Evolutionary conservation across 2,329 filamentous ascomycete genomes (phyloP), one percentile per base, ranked within the genome.

Genomic region (Fusarium citri): DNA sequence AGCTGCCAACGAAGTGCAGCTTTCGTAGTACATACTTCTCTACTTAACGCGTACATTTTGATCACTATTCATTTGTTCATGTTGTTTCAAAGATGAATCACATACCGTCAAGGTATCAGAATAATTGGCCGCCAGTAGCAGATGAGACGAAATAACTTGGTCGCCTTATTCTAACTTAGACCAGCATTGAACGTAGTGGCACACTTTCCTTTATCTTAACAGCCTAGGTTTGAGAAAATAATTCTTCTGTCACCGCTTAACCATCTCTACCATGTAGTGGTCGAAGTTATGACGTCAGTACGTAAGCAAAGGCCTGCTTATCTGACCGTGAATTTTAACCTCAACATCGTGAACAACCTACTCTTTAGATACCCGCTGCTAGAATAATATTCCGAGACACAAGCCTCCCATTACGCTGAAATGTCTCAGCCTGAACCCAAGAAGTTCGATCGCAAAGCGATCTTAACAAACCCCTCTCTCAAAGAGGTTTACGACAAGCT

Each of bases 401-500:
- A 37, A 37, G 18, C 4, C 11, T 6, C 2, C 3, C 4, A 7
- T 16, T 16, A 8, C 22, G 14, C 8, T 11, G 6, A 2, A 25
- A 68, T 68, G 66, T 15, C 28, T 22, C 43, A 47, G 23, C 23
- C 42, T 28, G 45, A 34, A 30, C 37, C 49, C 26, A 49, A 41
- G 6, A 71, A 55, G 11, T 74, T 66, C 16, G 60, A 72, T 15
- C 47, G 42, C 6, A 28, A 71, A 1, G 41, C n/a, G 8, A 25
- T 66, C 23, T 18, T 69, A 5, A 64, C 60, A 7, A 55, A 62
- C 25, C 53, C 43, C 3, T 54, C 45, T 7, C 66, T 74, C 4
- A 30, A 42, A 11, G 25, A 34, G 7, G 40, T 72, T 6, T 74
- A 72, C 14, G 14, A 4, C 5, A 59, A 60, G n/a, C 28, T 73